Conservation (phyloP, 106 monocot species). For the Phalaenopsis equestris region DNA sequence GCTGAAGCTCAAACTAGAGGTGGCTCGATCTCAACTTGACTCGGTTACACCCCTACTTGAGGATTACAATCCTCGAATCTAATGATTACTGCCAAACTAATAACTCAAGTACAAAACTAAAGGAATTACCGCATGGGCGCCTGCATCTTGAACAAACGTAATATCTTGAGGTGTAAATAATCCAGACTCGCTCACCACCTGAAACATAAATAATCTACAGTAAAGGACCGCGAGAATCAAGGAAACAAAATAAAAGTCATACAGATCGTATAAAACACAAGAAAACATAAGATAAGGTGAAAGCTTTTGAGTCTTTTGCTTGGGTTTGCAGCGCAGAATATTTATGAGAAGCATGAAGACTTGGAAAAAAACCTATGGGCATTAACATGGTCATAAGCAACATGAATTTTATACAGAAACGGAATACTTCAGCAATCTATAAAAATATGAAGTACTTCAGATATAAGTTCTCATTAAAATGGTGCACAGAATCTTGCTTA, state of each 20-base stretch:
- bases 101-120: not conserved
- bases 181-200: conserved; percentile 24
- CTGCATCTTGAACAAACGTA: conserved; percentile 19
- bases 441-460: not conserved
- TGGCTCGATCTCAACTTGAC: not conserved
- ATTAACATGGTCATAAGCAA: not conserved
- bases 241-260: not conserved
- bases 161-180: conserved; percentile 28
- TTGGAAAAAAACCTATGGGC: not conserved
- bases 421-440: not conserved
- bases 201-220: not conserved
- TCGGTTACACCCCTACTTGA: not conserved
- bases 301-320: not conserved
- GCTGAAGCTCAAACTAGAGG: too few species aligned
- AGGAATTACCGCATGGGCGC: conserved; percentile 21
- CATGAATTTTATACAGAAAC: not conserved
- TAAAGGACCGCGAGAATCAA: not conserved
- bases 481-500: conserved; percentile 25
- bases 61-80: not conserved
- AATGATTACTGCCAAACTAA: not conserved
- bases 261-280: not conserved
- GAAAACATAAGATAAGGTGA: not conserved
- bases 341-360: not conserved
- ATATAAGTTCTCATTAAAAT: not conserved
- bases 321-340: not conserved